Conservation (phyloP, 306 rosid species). For the Psophocarpus tetragonolobus region DNA sequence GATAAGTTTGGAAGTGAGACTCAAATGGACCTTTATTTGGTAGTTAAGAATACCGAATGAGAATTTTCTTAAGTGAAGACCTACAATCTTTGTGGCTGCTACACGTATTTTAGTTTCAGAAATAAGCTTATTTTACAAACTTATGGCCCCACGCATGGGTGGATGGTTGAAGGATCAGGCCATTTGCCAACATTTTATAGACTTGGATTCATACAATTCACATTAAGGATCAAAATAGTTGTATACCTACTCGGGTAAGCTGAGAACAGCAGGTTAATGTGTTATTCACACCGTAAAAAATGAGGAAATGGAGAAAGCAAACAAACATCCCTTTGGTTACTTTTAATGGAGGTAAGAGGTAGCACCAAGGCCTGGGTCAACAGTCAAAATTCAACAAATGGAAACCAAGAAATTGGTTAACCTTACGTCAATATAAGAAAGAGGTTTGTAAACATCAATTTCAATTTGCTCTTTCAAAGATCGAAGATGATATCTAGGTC, state of each 20-base stretch:
- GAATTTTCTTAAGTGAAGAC: conserved; percentile 31
- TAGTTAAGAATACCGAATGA: neutral
- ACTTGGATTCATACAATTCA: neutral
- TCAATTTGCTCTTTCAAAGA: no score
- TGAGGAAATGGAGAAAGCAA: neutral
- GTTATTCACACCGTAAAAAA: neutral
- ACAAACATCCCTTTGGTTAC: no score
- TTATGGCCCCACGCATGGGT: conserved; percentile 36
- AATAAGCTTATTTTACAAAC: conserved; percentile 16
- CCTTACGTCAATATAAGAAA: neutral
- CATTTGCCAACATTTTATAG: neutral
- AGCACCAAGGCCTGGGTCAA: no score
- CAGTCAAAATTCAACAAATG: neutral
- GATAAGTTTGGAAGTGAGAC: conserved; percentile 13
- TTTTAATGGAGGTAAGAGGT: no score
- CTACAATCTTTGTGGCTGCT: conserved; percentile 47
- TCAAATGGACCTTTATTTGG: conserved; percentile 9
- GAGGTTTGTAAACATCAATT: neutral
- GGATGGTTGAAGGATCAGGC: conserved; percentile 27
- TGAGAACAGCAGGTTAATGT: neutral
- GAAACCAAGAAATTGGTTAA: neutral
- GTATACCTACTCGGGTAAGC: conserved; percentile 11
- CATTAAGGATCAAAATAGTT: neutral
- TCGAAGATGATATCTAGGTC: no score
- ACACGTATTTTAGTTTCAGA: conserved; percentile 27